Evolutionary conservation across 2,329 filamentous ascomycete genomes (phyloP), one percentile per base, ranked within the genome.

Genomic region (Moelleriella libera): DNA sequence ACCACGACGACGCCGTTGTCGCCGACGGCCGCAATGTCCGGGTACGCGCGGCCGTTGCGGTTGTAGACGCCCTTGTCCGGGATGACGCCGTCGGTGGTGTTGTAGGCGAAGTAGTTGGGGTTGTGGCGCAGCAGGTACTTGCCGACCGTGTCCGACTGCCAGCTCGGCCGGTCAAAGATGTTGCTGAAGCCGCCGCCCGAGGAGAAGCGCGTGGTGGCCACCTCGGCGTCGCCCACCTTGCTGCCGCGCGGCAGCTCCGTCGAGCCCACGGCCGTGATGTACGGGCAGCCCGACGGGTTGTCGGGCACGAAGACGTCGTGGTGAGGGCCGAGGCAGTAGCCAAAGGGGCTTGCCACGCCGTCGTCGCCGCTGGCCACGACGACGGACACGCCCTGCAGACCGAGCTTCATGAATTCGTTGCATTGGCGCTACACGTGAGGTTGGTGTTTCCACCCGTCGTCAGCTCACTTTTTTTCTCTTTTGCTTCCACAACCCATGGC

Each of bases 151-250:
- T 53, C 49, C 7, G 59, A 55, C 52, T 77, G 74, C 56, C 76
- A 77, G 11, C 56, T 52, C 0, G 74, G 72, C 3, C 68, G 54
- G 1, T 62, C 53, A 50, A 72, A 75, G 53, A 71, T 62, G 55
- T 74, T 71, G 51, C 63, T 68, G 58, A 75, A 74, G 11, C 71
- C 71, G 14, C 71, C 70, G 6, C 68, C 68, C 4, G 65, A 69
- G 49, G 66, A 67, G 59, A 72, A 70, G 54, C 68, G 61, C 0
- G 44, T 49, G 10, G 47, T 50, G 21, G 55, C 52, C 1, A 34
- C 41, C 47, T 57, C 55, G 6, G 21, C 12, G 41, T 45, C 30
- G 28, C 43, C 45, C 28, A 47, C 39, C 5, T 45, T 46, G 30
- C 49, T 45, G 32, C 54, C 52, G 3, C 34, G 40, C 5, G 52